Evolutionary conservation across 2,329 filamentous ascomycete genomes (phyloP), one percentile per base, ranked within the genome.

Genomic region (Fonsecaea pugnacius): DNA sequence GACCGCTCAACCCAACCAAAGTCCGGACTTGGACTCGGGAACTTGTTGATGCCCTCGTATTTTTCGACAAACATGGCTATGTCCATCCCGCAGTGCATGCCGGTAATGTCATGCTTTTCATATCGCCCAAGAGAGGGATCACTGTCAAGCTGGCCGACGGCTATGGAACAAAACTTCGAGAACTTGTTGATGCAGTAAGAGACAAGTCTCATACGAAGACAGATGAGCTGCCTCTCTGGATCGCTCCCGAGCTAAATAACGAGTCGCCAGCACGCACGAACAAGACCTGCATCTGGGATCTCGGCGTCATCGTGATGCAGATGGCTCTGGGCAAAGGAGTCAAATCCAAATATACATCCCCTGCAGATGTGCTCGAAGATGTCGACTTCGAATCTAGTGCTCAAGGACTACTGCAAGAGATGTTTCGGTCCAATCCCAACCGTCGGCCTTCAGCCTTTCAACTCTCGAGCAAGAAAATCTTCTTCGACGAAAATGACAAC

Each of bases 201-300:
- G 85, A 71, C 75, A 73, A 77, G 43, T 72, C 85, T 3, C 77
- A 85, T 21, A 81, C 83, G 53, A 84, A 87, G 27, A 86, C 89
- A 16, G 89, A 90, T 18, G 89, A 89, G 70, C 92, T 91, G 16
- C 87, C 89, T 1, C 91, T 92, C 69, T 96, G 93, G 93, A 78
- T 90, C 6, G 87, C 93, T 1, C 90, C 92, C 1, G 92, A 96
- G 76, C 83, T 92, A 53, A 83, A 82, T 0, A 85, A 84, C 64
- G 88, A 85, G 32, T 83, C 83, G 33, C 81, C 73, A 36, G 73
- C 75, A 40, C 75, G 76, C 58, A 89, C 75, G 82, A 89, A 78
- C 72, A 96, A 96, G 75, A 91, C 92, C 0, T 95, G 98, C 75
- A 86, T 98, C 8, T 99, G 95, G 95, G 91, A 97, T 70, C 87